Percentiles rank a stretch among this genome's conserved stretches.
Evolutionary conservation across 306 rosid genomes (phyloP).

Genomic region (Dicorynia guianensis): DNA sequence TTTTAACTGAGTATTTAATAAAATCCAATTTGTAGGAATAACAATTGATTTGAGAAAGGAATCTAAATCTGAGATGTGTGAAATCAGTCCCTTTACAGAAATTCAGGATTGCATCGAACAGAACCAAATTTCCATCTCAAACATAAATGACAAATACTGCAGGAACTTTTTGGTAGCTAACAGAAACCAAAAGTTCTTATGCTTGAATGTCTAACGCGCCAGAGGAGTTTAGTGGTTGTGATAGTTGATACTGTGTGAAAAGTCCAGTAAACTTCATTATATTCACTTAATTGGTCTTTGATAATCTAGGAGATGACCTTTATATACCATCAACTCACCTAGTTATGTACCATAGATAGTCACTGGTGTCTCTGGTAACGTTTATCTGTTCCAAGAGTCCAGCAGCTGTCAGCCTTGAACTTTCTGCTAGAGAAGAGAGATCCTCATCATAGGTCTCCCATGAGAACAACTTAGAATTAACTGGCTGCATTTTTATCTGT

Average conservation of each 20-base stretch:
- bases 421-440: conserved; percentile 66
- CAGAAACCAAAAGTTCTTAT: background rate
- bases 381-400: conserved; percentile 89
- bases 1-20: too few species aligned
- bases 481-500: conserved; percentile 67
- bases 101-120: too few species aligned
- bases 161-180: background rate
- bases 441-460: conserved; percentile 90
- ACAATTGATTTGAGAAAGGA: background rate
- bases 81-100: too few species aligned
- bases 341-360: conserved; percentile 94
- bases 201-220: background rate
- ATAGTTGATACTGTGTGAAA: background rate
- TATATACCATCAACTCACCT: conserved; percentile 58
- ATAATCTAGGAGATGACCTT: conserved; percentile 5
- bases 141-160: background rate
- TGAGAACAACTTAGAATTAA: conserved; percentile 60
- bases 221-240: background rate
- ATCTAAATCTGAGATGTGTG: conserved; percentile 8
- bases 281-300: conserved; percentile 1
- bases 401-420: conserved; percentile 56
- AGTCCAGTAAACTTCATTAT: background rate
- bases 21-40: too few species aligned
- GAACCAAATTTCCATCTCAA: too few species aligned
- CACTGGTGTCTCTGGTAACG: conserved; percentile 82